Base-by-base conservation (phyloP, 2,329 filamentous ascomycete species). In the Dothideomycetes sp. region DNA sequence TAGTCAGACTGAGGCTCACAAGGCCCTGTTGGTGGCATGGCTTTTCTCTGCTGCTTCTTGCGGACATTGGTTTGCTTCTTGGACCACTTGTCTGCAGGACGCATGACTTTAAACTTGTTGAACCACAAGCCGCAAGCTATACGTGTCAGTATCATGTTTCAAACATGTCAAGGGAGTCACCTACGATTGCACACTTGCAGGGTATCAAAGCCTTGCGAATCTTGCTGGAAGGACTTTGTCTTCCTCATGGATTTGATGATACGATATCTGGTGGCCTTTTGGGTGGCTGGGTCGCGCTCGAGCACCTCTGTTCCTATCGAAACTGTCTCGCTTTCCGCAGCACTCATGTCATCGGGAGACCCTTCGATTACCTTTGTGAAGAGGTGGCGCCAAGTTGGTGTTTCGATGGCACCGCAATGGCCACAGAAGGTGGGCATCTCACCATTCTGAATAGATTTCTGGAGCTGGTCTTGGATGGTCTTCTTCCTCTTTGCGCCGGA, bases 351-450 rank as follows among this genome's bases (percentile, higher is more conserved):
- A 3, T 74, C 71, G 1, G 86, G 85, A 22, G 72, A 71, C 1
- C 85, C 87, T 12, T 76, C 67, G 32, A 80, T 71, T 6, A 84
- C 71, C 53, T 86, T 85, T n/a, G 79, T 78, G 72, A 82, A 95
- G 10, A 91, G 85, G 55, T 89, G 91, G 45, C 91, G 80, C 91
- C 91, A 98, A 0, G 89, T 95, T 0, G 89, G 85, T 1, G 91
- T 98, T 53, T 96, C 84, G 43, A 98, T 94, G 5, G 87, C 84
- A 5, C 91, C 91, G 53, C 91, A 98, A 53, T 96, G 94, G 48
- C 76, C 76, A 59, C 91, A 98, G 55, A 81, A 96, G 1, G 82
- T 81, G 0, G 91, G 91, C 69, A 88, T 82, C 49, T 87, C 76
- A 4, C 91, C 91, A 41, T 78, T 77, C n/a, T 72, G 71, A 40